These are phyloP conservation scores for Fistulinella cinereoalba DNA, from an alignment of 1,284 basidiomycete species.

Conservation along the genomic window DNA sequence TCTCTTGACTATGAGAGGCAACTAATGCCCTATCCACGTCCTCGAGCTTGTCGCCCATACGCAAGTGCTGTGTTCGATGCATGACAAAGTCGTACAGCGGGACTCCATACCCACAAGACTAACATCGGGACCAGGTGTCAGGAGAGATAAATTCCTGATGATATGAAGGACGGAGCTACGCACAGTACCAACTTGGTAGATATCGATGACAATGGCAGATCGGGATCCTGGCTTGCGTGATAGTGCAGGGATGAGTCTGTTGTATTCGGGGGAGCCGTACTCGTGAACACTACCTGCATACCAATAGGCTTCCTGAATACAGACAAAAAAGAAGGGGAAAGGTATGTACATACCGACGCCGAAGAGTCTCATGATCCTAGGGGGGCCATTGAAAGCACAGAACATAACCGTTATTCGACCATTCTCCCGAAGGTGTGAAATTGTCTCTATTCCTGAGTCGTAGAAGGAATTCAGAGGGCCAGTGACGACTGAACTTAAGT, in stretches of 20 bases:
- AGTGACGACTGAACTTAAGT: not conserved
- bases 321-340: not conserved
- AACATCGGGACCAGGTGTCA: not conserved
- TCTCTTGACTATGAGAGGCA: not conserved
- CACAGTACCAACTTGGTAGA: slow-evolving; percentile 53
- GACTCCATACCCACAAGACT: slow-evolving; percentile 56
- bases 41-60: slow-evolving; percentile 30
- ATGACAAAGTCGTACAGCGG: slow-evolving; percentile 49
- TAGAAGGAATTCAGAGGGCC: not conserved
- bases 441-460: slow-evolving; percentile 49
- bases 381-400: slow-evolving; percentile 52
- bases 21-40: slow-evolving; percentile 16
- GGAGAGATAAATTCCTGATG: not conserved
- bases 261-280: slow-evolving; percentile 52
- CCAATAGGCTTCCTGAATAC: not conserved
- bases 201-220: slow-evolving; percentile 48
- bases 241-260: slow-evolving; percentile 40
- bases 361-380: slow-evolving; percentile 50
- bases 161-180: slow-evolving; percentile 17
- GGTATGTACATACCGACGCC: slow-evolving; percentile 41
- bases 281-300: slow-evolving; percentile 47
- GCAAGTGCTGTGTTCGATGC: slow-evolving; percentile 41
- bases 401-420: slow-evolving; percentile 56
- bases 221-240: slow-evolving; percentile 51
- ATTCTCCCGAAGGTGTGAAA: slow-evolving; percentile 59